Conservation (phyloP, 2,329 filamentous ascomycete species). For the Penicillium digitatum region DNA sequence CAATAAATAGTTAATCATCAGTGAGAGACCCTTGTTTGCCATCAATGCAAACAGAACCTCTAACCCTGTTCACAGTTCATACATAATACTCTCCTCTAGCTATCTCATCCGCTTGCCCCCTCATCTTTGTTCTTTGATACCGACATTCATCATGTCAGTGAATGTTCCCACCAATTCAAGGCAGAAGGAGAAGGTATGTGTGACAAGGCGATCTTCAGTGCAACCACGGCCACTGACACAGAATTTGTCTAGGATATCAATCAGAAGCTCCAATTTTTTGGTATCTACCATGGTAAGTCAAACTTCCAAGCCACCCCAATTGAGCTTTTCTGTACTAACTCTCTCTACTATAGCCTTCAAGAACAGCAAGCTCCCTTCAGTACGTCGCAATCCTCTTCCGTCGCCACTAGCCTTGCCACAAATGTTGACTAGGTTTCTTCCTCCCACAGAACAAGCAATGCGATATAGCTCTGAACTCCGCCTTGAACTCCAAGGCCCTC, state of each 20-base stretch:
- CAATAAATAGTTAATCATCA: constrained; percentile 19
- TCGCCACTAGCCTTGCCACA: neutral
- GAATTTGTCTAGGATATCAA: constrained; percentile 63
- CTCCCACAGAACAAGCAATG: constrained; percentile 78
- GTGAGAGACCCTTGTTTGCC: constrained; percentile 13
- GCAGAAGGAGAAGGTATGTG: constrained; percentile 65
- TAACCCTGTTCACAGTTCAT: constrained; percentile 9
- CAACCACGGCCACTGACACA: constrained; percentile 10
- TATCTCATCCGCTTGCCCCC: neutral
- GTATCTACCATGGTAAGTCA: constrained; percentile 65
- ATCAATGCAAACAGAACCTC: constrained; percentile 7
- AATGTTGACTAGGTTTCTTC: constrained; percentile 6
- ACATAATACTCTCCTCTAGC: constrained; percentile 11
- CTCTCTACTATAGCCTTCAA: constrained; percentile 62
- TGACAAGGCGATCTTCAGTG: neutral
- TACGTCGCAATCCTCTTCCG: constrained; percentile 45
- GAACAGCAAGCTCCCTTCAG: constrained; percentile 83
- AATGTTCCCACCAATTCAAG: constrained; percentile 71
- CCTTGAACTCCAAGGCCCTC: constrained; percentile 68
- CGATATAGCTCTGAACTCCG: constrained; percentile 88
- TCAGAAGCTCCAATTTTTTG: constrained; percentile 90
- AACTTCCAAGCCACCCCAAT: neutral
- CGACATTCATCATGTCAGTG: constrained; percentile 47
- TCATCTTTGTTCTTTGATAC: neutral
- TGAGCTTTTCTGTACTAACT: constrained; percentile 7